Evolutionary conservation across 768 basidiomycete species (phyloP), one percentile per base, ranked within the genome.

Genomic region (Psilocybe tampanensis): DNA sequence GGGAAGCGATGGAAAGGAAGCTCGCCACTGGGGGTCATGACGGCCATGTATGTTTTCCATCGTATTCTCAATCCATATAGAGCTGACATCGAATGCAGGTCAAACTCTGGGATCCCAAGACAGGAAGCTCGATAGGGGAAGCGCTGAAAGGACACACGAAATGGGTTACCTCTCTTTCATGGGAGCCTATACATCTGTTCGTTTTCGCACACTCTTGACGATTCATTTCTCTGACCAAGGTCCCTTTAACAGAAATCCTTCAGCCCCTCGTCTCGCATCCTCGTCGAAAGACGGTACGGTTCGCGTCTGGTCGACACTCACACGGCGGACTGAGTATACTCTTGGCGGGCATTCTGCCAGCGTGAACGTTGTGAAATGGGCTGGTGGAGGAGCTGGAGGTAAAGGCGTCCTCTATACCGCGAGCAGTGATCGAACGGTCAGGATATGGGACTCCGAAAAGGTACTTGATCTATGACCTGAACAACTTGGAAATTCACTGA

Each of bases 271-370:
- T 12, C 77, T 98, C 2, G 96, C 96, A 1, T 95, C 95, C 0
- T 92, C 95, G 2, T 97, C 95, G 21, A 98, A 99, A 74, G 96
- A 98, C 65, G 89, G 89, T 12, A 96, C 94, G 0, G 95, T 98
- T 21, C 88, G 94, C n/a, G 83, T 99, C 17, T 99, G 97, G 97
- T 89, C 88, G 15, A 82, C 89, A 0, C 71, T 80, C 1, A 88
- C 85, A 0, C 81, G 94, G 15, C 76, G 81, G 55, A 73, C 87
- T 13, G 90, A 94, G 52, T 97, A 90, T 65, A 84, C 92, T 0
- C 83, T 99, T 0, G 94, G 95, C 1, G 95, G 96, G 3, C 96
- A 99, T 68, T 89, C 92, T 0, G 94, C 94, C 2, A 91, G 89
- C 58, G 95, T 98, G 13, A 98, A 98, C 63, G 89, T 94, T 24